Base-by-base conservation (phyloP, 345 rosid species). In the Eucalyptus globulus region DNA sequence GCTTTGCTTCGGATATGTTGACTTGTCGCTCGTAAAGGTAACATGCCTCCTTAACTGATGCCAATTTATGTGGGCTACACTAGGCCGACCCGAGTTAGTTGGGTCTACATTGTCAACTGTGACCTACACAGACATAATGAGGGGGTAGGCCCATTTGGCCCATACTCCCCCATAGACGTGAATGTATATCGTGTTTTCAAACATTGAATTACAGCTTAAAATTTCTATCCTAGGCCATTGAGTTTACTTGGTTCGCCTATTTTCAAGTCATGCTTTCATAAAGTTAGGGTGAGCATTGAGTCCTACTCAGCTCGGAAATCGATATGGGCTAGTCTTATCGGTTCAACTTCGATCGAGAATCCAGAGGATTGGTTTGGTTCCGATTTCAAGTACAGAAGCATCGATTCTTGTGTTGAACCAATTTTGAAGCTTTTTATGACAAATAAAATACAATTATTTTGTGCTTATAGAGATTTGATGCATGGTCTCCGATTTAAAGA, bases 331-430 rank as follows among this genome's bases (percentile, higher is more conserved):
- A 62, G 69, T 62, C 69, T 62, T 29, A 0, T 29, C 2, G 7
- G 5, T 62, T 62, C 5, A 14, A 62, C 29, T 62, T n/a, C 1
- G 1, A 0, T 62, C 9, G 9, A 62, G 3, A 62, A 62, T 27
- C 8, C 7, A 62, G 4, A 62, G 14, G 69, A 62, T 6, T 4
- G 8, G 1, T 62, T 29, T 62, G 9, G 3, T 62, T 27, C 2
- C 7, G 0, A 12, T 26, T 60, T 27, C 2, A 60, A 60, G 2
- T 15, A 27, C 0, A 13, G 14, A 60, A 60, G 16, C 2, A 60
- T 60, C 31, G 67, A 60, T 60, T 60, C 7, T 27, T 27, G 7
- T 12, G 14, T 24, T 27, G 31, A 62, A 62, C 1, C 1, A 62
- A 62, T 62, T 62, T 12, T 62, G 17, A 62, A 29, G 69, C 34